These are phyloP conservation scores for Fraxinus dipetala DNA, from an alignment of 305 asterid genomes.

Conservation along the genomic window DNA sequence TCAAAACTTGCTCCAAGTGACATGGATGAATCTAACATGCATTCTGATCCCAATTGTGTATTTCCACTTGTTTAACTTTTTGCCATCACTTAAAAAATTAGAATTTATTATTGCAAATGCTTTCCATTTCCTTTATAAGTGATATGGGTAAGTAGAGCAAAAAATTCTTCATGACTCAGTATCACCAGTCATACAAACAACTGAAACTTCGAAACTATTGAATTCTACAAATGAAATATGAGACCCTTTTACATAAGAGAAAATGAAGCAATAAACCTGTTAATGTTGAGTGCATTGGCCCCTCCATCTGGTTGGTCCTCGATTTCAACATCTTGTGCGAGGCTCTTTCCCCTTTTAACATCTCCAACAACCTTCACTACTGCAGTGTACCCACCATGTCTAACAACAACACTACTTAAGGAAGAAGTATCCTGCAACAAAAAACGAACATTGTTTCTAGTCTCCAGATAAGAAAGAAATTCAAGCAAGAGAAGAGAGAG, in stretches of 20 bases:
- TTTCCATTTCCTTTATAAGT: background rate
- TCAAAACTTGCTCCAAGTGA: slow-evolving; percentile 20
- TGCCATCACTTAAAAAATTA: background rate
- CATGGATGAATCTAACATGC: slow-evolving; percentile 23
- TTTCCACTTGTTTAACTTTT: background rate
- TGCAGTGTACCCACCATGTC: slow-evolving; percentile 89
- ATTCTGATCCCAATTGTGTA: background rate
- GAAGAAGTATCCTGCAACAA: slow-evolving; percentile 83
- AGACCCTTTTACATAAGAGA: slow-evolving; percentile 15
- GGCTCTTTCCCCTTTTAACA: slow-evolving; percentile 48
- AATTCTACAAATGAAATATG: slow-evolving; percentile 17
- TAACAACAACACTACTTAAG: slow-evolving; percentile 64
- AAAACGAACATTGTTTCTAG: slow-evolving; percentile 26
- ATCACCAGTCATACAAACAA: background rate
- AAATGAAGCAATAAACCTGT: slow-evolving; percentile 57
- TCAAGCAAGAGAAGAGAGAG: slow-evolving; percentile 15
- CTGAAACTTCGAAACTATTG: background rate
- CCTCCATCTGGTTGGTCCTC: slow-evolving; percentile 96
- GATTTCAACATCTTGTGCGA: slow-evolving; percentile 55
- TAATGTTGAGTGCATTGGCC: slow-evolving; percentile 88
- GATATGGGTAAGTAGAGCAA: background rate
- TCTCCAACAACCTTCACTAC: slow-evolving; percentile 72
- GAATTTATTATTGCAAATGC: background rate
- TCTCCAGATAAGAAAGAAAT: slow-evolving; percentile 21
- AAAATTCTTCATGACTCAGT: background rate